Percentiles rank a stretch among this genome's conserved stretches.
These are phyloP conservation scores for Phialophora tarda DNA, from an alignment of 2,329 filamentous ascomycete genomes.

Conservation along the genomic window DNA sequence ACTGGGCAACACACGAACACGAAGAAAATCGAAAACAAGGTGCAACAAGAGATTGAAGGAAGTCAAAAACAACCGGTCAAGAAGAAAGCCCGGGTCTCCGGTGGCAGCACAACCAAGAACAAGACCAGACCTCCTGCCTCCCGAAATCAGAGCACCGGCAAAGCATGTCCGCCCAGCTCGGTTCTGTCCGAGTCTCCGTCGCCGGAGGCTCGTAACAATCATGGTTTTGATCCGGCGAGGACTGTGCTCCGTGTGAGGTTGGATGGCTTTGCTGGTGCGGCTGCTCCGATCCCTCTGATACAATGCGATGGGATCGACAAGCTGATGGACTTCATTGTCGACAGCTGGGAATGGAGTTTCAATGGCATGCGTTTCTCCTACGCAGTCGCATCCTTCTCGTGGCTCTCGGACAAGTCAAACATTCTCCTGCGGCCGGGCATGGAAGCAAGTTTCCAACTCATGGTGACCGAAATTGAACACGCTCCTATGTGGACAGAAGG, in stretches of 20 bases:
- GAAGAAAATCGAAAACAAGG: slow-evolving; percentile 29
- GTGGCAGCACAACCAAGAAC: slow-evolving; percentile 8
- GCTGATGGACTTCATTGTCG: slow-evolving; percentile 28
- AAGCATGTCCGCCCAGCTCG: slow-evolving; percentile 7
- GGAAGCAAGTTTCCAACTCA: slow-evolving; percentile 27
- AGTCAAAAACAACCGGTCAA: slow-evolving; percentile 10
- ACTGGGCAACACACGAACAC: slow-evolving; percentile 20
- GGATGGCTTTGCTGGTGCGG: slow-evolving; percentile 25
- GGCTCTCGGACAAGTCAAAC: slow-evolving; percentile 30
- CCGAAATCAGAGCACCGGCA: not conserved
- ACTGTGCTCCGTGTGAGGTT: slow-evolving; percentile 26
- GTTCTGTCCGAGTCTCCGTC: not conserved
- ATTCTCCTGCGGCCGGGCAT: slow-evolving; percentile 31
- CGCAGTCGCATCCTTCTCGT: slow-evolving; percentile 31
- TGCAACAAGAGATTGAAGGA: slow-evolving; percentile 24
- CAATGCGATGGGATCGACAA: slow-evolving; percentile 23
- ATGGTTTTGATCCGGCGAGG: slow-evolving; percentile 15
- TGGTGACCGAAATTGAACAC: slow-evolving; percentile 33
- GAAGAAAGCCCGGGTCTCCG: slow-evolving; percentile 18
- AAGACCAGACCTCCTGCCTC: slow-evolving; percentile 11
- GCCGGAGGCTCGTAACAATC: not conserved
- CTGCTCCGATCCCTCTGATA: slow-evolving; percentile 22
- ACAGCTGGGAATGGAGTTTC: slow-evolving; percentile 32
- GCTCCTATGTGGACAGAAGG: slow-evolving; percentile 32
- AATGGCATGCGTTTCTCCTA: slow-evolving; percentile 26